Evolutionary conservation across 768 basidiomycete species (phyloP), one percentile per base, ranked within the genome.

Genomic region (Macrolepiota dolichaula): DNA sequence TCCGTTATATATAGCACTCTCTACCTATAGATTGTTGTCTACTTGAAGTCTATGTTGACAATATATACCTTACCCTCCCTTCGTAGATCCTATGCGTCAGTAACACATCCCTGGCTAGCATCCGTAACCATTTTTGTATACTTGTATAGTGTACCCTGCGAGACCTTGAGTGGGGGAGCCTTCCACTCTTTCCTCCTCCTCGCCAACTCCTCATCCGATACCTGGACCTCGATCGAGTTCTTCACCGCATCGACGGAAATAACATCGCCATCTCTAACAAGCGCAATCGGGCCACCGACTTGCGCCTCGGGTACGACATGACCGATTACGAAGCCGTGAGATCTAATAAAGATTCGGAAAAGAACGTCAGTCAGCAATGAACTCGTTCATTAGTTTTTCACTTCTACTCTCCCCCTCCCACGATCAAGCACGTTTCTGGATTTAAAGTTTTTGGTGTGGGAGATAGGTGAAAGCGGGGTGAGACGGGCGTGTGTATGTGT

Each of bases 261-360:
- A 57, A 84, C 73, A 71, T 97, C 94, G 19, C 94, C 94, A 72
- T 96, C 93, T 64, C 84, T 78, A 15, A 96, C 92, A 47, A 96
- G 85, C 22, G 92, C 94, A 69, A 98, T 95, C 7, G 93, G 92
- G 1, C 96, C 96, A 55, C 94, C 95, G 36, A 91, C 90, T 70
- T 96, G 93, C 5, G 95, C 95, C 72, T 98, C 96, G 36, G 96
- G 96, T 1, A 95, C 93, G 66, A 98, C 94, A 70, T 99, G 97
- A 12, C 96, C 96, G 57, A 98, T 92, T 68, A 91, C 91, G 79
- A 98, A 98, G 17, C 95, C 95, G 76, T 96, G 95, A 49, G 95
- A 96, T 65, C 94, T 96, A 67, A n/a, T 54, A 51, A 50, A 37
- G 0, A 59, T 11, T 55, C 40, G 29, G 3, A 32, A 7, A 32